Evolutionary conservation across 768 basidiomycete genomes (phyloP).

Genomic region (Suillus occidentalis): DNA sequence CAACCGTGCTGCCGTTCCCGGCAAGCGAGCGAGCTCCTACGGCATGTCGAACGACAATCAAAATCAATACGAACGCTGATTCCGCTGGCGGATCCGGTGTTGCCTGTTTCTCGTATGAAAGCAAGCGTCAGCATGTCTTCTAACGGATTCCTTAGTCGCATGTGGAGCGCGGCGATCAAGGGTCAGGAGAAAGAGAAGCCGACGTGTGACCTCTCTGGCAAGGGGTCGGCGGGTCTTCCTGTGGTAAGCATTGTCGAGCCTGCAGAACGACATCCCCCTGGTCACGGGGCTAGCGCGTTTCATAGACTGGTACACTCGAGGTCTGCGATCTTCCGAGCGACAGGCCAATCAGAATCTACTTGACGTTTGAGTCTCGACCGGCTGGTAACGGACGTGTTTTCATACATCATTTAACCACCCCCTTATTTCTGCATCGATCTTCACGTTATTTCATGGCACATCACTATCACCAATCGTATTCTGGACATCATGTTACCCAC

Average conservation of each 20-base stretch:
- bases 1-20: slow-evolving; percentile 20
- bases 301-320: slow-evolving; percentile 45
- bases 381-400: slow-evolving; percentile 23
- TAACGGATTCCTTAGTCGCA: slow-evolving; percentile 61
- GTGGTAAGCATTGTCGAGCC: slow-evolving; percentile 29
- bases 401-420: slow-evolving; percentile 20
- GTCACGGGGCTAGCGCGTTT: slow-evolving; percentile 34
- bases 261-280: slow-evolving; percentile 23
- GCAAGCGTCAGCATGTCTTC: slow-evolving; percentile 44
- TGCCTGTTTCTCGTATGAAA: slow-evolving; percentile 21
- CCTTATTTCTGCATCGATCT: slow-evolving; percentile 19
- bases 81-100: slow-evolving; percentile 17
- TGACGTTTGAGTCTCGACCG: slow-evolving; percentile 23
- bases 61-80: slow-evolving; percentile 12
- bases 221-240: slow-evolving; percentile 10
- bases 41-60: slow-evolving; percentile 19
- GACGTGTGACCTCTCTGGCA: slow-evolving; percentile 12
- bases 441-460: slow-evolving; percentile 25
- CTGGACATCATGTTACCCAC: slow-evolving; percentile 19
- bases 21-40: slow-evolving; percentile 29
- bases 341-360: slow-evolving; percentile 25
- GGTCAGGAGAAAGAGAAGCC: slow-evolving; percentile 31
- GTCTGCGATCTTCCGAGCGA: slow-evolving; percentile 42
- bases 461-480: slow-evolving; percentile 25
- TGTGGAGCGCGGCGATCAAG: slow-evolving; percentile 69